Evolutionary conservation across 345 rosid genomes (phyloP).

Genomic region (Ceriops tagal): DNA sequence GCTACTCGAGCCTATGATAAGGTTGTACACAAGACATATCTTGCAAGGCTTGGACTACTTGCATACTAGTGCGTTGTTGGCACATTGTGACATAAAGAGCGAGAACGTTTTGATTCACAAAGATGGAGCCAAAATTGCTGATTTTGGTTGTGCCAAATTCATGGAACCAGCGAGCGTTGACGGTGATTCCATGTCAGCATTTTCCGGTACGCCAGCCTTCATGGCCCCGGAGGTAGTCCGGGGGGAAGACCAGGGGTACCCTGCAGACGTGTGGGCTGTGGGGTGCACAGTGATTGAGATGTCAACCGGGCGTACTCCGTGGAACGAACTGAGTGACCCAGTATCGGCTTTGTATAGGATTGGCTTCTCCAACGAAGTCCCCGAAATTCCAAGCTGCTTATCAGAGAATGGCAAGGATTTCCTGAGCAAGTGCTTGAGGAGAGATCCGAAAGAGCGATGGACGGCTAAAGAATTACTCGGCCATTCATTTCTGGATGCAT

Average conservation of each 20-base stretch:
- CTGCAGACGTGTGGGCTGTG: slow-evolving; percentile 87
- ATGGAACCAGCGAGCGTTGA: slow-evolving; percentile 8
- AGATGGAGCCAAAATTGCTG: slow-evolving; percentile 61
- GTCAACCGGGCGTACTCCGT: slow-evolving; percentile 69
- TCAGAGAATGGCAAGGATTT: slow-evolving; percentile 63
- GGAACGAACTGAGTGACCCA: slow-evolving; percentile 62
- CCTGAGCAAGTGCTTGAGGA: slow-evolving; percentile 53
- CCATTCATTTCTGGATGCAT: slow-evolving; percentile 60
- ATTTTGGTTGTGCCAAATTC: slow-evolving; percentile 73
- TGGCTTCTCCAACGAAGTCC: slow-evolving; percentile 66
- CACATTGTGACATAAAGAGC: slow-evolving; percentile 80
- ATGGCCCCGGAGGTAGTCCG: slow-evolving; percentile 96
- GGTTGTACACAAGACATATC: slow-evolving; percentile 41
- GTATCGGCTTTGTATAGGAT: slow-evolving; percentile 64
- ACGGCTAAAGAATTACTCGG: slow-evolving; percentile 52
- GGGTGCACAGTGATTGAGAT: slow-evolving; percentile 78
- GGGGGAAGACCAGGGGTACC: slow-evolving; percentile 72
- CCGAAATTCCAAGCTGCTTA: slow-evolving; percentile 60
- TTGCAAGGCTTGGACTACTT: slow-evolving; percentile 56
- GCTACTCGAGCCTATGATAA: slow-evolving; percentile 47
- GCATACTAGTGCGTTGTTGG: slow-evolving; percentile 48
- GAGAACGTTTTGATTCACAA: slow-evolving; percentile 58
- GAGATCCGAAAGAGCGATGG: slow-evolving; percentile 65
- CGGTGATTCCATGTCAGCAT: slow-evolving; percentile 17
- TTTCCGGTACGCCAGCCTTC: slow-evolving; percentile 88